Evolutionary conservation across 2,329 filamentous ascomycete genomes (phyloP), one percentile per base, ranked within the genome.

Genomic region (Sarocladium brachiariae): DNA sequence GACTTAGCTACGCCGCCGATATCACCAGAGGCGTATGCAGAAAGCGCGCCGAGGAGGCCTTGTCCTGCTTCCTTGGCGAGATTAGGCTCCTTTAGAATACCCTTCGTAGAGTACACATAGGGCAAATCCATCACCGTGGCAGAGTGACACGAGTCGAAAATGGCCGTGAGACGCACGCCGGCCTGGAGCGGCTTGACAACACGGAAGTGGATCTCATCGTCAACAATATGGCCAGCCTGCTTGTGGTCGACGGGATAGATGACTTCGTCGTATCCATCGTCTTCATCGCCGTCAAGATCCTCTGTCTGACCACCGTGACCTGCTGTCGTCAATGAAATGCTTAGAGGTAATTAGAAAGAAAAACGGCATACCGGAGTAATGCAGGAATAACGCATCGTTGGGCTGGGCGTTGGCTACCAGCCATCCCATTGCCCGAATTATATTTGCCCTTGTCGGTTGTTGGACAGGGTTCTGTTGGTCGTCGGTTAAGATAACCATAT

Each of bases 111-210:
- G 77, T 90, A 90, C 53, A 89, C 77, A 70, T 89, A 90, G 6
- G 86, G 86, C 51, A 90, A 74, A 61, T 90, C 86, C 66, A 90
- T 75, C 35, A 83, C 84, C 3, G 86, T 88, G 35, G 86, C 86
- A 0, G 86, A 89, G 68, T 90, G 86, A 67, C 86, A 90, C 5
- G 84, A 88, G 67, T 90, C 86, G 66, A 90, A 90, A 63, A 90
- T 89, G 61, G 86, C 85, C 1, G 86, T 90, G 51, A 89, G 70
- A 71, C 92, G 86, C 25, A 96, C 92, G 61, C 93, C 93, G 2
- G 89, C 78, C 59, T 82, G 78, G 13, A 99, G 76, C 3, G 88
- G 78, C 50, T 75, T 76, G 39, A 99, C 92, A 70, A 91, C 84
- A 60, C 84, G 82, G 58, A 77, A 73, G 66, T 92, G 86, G 71